Evolutionary conservation across 208 protist species (phyloP).

Genomic region (Leishmania tropica): DNA sequence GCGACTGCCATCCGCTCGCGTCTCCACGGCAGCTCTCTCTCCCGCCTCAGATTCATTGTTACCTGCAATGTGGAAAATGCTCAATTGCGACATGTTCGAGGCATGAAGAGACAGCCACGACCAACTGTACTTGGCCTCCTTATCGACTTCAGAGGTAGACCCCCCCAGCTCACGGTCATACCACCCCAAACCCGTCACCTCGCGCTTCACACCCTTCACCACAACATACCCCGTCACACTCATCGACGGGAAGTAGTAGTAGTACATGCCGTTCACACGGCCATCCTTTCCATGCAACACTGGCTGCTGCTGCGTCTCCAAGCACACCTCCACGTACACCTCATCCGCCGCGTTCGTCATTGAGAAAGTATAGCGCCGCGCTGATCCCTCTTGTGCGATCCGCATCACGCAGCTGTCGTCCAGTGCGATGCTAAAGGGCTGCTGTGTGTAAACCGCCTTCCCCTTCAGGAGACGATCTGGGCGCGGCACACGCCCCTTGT

Average conservation of each 20-base stretch:
- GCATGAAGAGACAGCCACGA: slow-evolving; percentile 46
- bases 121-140: slow-evolving; percentile 38
- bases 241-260: slow-evolving; percentile 60
- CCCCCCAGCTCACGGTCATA: slow-evolving; percentile 61
- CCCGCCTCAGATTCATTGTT: slow-evolving; percentile 4
- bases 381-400: slow-evolving; percentile 6
- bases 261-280: slow-evolving; percentile 55
- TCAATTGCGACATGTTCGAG: slow-evolving; percentile 37
- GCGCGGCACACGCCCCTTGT: slow-evolving; percentile 35
- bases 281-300: slow-evolving; percentile 41
- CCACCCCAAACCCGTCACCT: slow-evolving; percentile 49
- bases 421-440: slow-evolving; percentile 40
- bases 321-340: slow-evolving; percentile 38
- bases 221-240: slow-evolving; percentile 35
- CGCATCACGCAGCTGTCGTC: slow-evolving; percentile 34
- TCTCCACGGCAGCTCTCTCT: slow-evolving; percentile 32
- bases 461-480: slow-evolving; percentile 44
- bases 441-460: slow-evolving; percentile 19
- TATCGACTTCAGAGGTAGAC: slow-evolving; percentile 6
- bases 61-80: slow-evolving; percentile 39
- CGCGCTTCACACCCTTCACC: slow-evolving; percentile 22
- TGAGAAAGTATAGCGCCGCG: slow-evolving; percentile 33
- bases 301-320: slow-evolving; percentile 20
- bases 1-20: slow-evolving; percentile 17
- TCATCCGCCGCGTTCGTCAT: slow-evolving; percentile 30